Base-by-base conservation (phyloP, 140 eudicot species). In the Anethum foeniculum region DNA sequence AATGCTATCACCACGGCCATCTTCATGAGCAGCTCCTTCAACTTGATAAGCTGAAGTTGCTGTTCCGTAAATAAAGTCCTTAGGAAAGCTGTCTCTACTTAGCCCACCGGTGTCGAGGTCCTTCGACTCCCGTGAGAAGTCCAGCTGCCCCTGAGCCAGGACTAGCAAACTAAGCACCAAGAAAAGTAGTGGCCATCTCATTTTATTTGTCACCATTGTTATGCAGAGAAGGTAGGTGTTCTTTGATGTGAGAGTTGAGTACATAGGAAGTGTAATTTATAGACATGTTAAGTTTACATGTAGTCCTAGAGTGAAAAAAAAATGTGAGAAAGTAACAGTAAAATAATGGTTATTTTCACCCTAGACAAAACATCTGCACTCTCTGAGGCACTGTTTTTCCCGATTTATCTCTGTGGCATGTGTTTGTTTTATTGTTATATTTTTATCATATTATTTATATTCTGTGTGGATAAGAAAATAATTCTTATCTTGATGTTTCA, bases 11-110 rank as follows among this genome's bases (percentile, higher is more conserved):
- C 93, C 98, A 30, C 98, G 87, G 44, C 98, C 98, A 28, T 86
- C 97, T 79, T 87, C 82, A 49, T 32, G 67, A 38, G 98, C 96
- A 91, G 86, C 86, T 67, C 98, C 97, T 80, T 93, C 98, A 11
- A 93, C 98, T 78, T 93, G 98, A 76, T 93, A 93, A 44, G 98
- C 98, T 4, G 98, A 93, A 4, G 97, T 89, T 8, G 98, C 98
- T 23, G 98, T 93, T 46, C 98, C 98, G 68, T 89, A 93, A n/a
- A 90, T 30, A 78, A 93, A 91, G 46, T 88, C 92, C 48, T 91
- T 76, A 2, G 97, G 97, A 43, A 93, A 93, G 77, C 88, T 87
- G 46, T 73, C 62, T 21, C 98, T 87, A 79, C 85, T 86, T 28
- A 86, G 80, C 0, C 85, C 81, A 4, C 80, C 88, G 13, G 82